These are phyloP conservation scores for Cenchrus americanus DNA, from an alignment of 176 grass and related monocot species.

Conservation along the genomic window DNA sequence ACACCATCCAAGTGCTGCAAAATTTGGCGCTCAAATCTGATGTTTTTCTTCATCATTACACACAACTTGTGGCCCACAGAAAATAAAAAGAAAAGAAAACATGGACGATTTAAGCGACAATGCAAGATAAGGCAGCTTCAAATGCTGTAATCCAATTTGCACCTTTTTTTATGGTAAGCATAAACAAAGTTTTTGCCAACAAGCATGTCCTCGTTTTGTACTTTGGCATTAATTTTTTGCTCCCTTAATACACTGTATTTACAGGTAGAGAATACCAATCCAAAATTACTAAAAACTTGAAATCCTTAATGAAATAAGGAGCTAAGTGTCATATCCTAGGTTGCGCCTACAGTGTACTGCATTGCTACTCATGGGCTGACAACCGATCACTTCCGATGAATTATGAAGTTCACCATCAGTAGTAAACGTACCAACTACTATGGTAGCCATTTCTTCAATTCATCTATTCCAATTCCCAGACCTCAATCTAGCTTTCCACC, in stretches of 20 bases:
- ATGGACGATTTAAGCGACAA: not conserved
- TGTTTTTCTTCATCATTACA: not conserved
- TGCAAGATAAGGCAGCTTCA: not conserved
- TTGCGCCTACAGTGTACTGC: not conserved
- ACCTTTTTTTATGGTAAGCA: not conserved
- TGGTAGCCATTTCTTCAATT: not conserved
- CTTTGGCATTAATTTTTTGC: not conserved
- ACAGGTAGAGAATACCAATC: not conserved
- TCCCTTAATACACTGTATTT: not conserved
- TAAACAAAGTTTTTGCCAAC: not conserved
- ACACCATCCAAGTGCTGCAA: not conserved
- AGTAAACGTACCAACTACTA: not conserved
- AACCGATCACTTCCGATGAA: not conserved
- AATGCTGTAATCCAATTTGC: not conserved
- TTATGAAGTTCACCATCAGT: not conserved
- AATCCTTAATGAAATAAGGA: not conserved
- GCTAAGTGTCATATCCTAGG: not conserved
- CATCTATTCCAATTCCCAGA: not conserved
- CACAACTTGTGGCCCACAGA: too few relatives aligned
- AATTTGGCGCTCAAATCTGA: not conserved
- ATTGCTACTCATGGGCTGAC: slow-evolving; percentile 6
- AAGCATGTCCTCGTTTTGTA: not conserved
- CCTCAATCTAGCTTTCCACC: slow-evolving; percentile 7
- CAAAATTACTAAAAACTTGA: not conserved
- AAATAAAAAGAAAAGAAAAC: not conserved